Evolutionary conservation across 768 basidiomycete genomes (phyloP).

Genomic region (Leccinellum albellum): DNA sequence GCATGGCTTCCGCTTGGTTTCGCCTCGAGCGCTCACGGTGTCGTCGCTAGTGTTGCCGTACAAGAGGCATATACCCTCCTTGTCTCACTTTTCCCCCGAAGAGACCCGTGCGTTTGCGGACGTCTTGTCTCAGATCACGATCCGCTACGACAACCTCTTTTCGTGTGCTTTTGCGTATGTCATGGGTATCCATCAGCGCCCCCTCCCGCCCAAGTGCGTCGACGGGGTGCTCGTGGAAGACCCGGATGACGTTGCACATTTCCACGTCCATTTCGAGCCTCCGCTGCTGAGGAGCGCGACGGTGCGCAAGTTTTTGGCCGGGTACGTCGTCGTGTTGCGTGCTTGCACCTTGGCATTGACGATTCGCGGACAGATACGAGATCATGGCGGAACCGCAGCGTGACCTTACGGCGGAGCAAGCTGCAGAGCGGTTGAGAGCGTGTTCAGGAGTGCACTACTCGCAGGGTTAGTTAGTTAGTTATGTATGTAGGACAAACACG

Average conservation of each 20-base stretch:
- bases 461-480: background rate
- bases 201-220: constrained; percentile 42
- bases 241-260: constrained; percentile 60
- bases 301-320: constrained; percentile 86
- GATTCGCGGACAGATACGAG: constrained; percentile 58
- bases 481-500: constrained; percentile 12
- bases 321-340: constrained; percentile 47
- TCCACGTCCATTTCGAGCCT: constrained; percentile 86
- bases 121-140: constrained; percentile 60
- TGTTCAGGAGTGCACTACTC: constrained; percentile 60
- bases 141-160: constrained; percentile 76
- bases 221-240: constrained; percentile 32
- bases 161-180: constrained; percentile 89
- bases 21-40: constrained; percentile 1
- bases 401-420: constrained; percentile 87
- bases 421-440: constrained; percentile 59
- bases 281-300: constrained; percentile 79
- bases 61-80: constrained; percentile 71
- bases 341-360: background rate
- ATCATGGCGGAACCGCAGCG: constrained; percentile 88
- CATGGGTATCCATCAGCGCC: constrained; percentile 91
- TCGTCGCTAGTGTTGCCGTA: constrained; percentile 61
- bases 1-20: constrained; percentile 5
- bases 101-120: constrained; percentile 67
- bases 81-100: constrained; percentile 52